Base-by-base conservation (phyloP, 176 grass and related monocot genomes). In the Phoenix roebelenii region DNA sequence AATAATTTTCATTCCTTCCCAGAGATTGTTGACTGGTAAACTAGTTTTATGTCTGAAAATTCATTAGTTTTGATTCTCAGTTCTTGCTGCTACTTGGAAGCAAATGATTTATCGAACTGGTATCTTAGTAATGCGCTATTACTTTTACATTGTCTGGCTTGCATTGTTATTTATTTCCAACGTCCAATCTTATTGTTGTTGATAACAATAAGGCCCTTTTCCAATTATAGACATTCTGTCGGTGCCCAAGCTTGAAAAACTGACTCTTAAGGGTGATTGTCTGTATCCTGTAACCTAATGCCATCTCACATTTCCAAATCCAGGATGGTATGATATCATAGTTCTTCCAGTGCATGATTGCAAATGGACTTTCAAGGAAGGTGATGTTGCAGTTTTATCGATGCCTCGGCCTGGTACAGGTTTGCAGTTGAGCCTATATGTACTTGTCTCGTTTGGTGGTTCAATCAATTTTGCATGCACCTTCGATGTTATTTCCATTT, bases 301-400 rank as follows among this genome's bases (percentile, higher is more conserved):
- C 66, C 24, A 57, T 68, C 51, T 83, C 18, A 54, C 60, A 51
- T 16, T 35, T 85, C 49, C 18, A 16, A 61, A 39, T 83, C 54
- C 72, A 98, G 94, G 94, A n/a, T 98, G 94, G 94, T 98, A 85
- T 35, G 94, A 98, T 75, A 82, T 86, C 56, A 51, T 93, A 54
- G 82, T 89, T 76, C 49, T 98, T 74, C 88, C 94, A 20, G 58
- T 53, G 18, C 54, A 93, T 58, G 94, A 93, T 57, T 83, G 84
- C 71, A 98, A 98, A 72, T 98, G 94, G 94, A 93, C 80, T 74
- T 98, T 98, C 68, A 98, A 98, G 82, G 94, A 98, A 86, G 94
- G 94, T 18, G 94, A 98, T 69, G 94, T 89, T 59, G 88, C 88
- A 18, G 79, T 98, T 80, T 70, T 98, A 44, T 85, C 94, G 57